Base-by-base conservation (phyloP, 768 basidiomycete species). In the Boletellus ananiceps region DNA sequence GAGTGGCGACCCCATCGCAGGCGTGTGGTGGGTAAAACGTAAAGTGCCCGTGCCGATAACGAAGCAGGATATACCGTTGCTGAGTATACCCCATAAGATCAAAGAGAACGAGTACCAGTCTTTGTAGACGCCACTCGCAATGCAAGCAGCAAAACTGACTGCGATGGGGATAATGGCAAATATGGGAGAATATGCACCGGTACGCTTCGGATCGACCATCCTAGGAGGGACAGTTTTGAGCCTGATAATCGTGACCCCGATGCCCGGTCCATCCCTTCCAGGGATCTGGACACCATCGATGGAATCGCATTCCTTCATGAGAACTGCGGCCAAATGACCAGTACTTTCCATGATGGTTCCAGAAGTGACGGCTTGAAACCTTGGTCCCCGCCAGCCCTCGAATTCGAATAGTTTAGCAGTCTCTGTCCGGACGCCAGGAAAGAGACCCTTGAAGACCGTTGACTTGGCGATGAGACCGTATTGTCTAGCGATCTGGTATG, bases 351-450 rank as follows among this genome's bases (percentile, higher is more conserved):
- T 58, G 63, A 51, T 71, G 74, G 54, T 87, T 63, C 65, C 86
- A 75, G 40, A 91, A 67, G 21, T 81, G 57, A 88, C 83, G 0
- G 86, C 81, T 51, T 88, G 81, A 66, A 78, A 92, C 59, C 88
- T 90, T 41, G 87, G 88, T 1, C 67, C 67, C 29, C 9, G 8
- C 29, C 29, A 29, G 7, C 29, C 29, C 29, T 29, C 29, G 11
- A 29, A 29, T 3, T 29, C 29, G 29, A 29, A 29, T 11, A 29
- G 29, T 9, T 29, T 29, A 8, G 29, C 29, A 29, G 29, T 29
- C 29, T 29, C 29, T 2, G 29, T 29, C 29, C 29, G 29, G 29
- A 29, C 29, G 29, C 29, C 29, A 2, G 29, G 29, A 3, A 29
- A 29, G 8, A 29, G 29, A 29, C 29, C 29, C 29, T 29, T 29